Evolutionary conservation across 2,329 filamentous ascomycete species (phyloP), one percentile per base, ranked within the genome.

Genomic region (Sarocladium brachiariae): DNA sequence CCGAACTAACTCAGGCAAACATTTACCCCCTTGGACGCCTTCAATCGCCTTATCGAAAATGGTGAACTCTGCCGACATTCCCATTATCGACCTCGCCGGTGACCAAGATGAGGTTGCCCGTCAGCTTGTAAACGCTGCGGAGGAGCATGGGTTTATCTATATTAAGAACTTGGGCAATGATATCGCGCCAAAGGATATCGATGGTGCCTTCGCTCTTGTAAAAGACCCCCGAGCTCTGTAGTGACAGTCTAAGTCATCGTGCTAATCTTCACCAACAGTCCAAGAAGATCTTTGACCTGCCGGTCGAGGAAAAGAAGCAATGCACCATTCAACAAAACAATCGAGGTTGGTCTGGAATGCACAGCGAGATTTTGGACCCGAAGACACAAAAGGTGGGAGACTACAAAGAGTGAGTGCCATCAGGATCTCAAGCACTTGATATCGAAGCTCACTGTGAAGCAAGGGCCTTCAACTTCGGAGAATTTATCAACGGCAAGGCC

Each of bases 401-500:
- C 62, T 89, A 89, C 59, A 96, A 96, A 75, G 89, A 96, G 88
- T 91, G 69, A 60, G 71, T 59, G 14, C n/a, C n/a, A n/a, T n/a
- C n/a, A n/a, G n/a, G n/a, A n/a, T n/a, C n/a, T n/a, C n/a, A n/a
- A n/a, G n/a, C n/a, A n/a, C n/a, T n/a, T n/a, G n/a, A n/a, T n/a
- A n/a, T n/a, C n/a, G n/a, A n/a, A n/a, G n/a, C n/a, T n/a, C n/a
- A n/a, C n/a, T n/a, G n/a, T n/a, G n/a, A n/a, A n/a, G n/a, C n/a
- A n/a, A 93, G 90, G 72, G 89, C 86, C 33, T 92, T 97, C 76
- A 99, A 97, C 71, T 86, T 97, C 62, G 89, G 86, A 56, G 81
- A 89, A 58, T 95, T 93, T 63, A 63, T 73, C 52, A 58, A 81
- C 55, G 77, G 81, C 57, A 82, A 83, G 67, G 78, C 86, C 13